Percentiles rank a stretch among this genome's conserved stretches.
Evolutionary conservation across 306 rosid species (phyloP).

Genomic region (Corylus heterophylla): DNA sequence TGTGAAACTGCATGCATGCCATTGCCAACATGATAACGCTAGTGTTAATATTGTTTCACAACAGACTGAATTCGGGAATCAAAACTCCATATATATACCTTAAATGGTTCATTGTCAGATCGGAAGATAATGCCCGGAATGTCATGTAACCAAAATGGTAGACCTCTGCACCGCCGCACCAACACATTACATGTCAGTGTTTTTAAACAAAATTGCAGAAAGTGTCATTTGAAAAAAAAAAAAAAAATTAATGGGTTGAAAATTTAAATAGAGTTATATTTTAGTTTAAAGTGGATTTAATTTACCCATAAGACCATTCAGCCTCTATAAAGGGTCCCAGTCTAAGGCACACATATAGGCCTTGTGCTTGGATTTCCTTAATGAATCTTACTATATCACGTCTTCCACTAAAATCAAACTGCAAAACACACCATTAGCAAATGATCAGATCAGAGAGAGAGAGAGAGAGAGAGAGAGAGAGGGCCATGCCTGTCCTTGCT

Average conservation of each 20-base stretch:
- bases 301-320: conserved; percentile 85
- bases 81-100: conserved; percentile 39
- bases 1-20: conserved; percentile 46
- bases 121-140: conserved; percentile 72
- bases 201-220: too few species aligned
- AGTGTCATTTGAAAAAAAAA: too few species aligned
- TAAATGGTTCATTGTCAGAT: conserved; percentile 71
- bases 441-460: background rate
- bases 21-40: conserved; percentile 12
- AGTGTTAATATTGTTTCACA: background rate
- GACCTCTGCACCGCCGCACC: conserved; percentile 51
- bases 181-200: too few species aligned
- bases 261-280: too few species aligned
- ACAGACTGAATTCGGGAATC: background rate
- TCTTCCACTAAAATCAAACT: conserved; percentile 77
- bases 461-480: conserved; percentile 1
- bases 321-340: conserved; percentile 91
- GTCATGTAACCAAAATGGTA: conserved; percentile 84
- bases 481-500: conserved; percentile 53
- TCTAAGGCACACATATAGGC: conserved; percentile 76
- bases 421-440: conserved; percentile 20
- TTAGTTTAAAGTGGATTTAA: too few species aligned
- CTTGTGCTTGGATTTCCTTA: conserved; percentile 71
- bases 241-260: too few species aligned
- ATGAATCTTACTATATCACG: conserved; percentile 62